Base-by-base conservation (phyloP, 139 green algal species). In the Chlorella sp. region DNA sequence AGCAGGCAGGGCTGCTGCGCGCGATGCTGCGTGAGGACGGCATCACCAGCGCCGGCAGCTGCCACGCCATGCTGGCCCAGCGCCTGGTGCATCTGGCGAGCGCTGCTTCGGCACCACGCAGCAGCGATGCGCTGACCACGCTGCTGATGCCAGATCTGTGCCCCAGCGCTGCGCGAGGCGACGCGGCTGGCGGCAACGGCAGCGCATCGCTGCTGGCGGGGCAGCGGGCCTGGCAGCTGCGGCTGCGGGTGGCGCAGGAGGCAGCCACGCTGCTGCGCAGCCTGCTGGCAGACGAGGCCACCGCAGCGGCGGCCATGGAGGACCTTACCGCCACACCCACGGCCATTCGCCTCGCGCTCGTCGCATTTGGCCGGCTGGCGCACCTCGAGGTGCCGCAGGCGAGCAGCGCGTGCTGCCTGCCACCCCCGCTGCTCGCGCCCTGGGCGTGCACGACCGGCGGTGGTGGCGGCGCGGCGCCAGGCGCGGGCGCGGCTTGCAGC, bases 201-300 rank as follows among this genome's bases (percentile, higher is more conserved):
- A 14, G 21, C 23, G 51, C n/a, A 5, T 8, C 21, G 71, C 71
- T 77, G 71, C 71, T 77, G 42, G 41, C 35, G n/a, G 69, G 42
- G 69, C 77, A 82, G 41, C 45, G 43, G 42, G 66, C 33, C 9
- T 77, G 69, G 67, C 77, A 78, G 51, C 66, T 72, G 55, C 77
- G 77, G 35, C 71, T 83, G 38, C 77, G 77, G 7, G 45, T 83
- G 73, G 71, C 51, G 25, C 77, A 83, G 31, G 77, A 83, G 60
- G 74, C 69, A 5, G 61, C 80, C 31, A 83, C 77, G 35, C 71
- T 83, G n/a, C 71, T 83, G 46, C 36, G 77, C 0, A 71, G 77
- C 46, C 38, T 83, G 41, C 67, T 83, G 36, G 21, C 50, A 6
- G 63, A 72, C 1, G 76, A 77, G 2, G 46, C n/a, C 43, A 48